A percentile compares a stretch with the other conserved stretches of the same genome.
phyloP scores from a whole-genome alignment of 306 rosid genomes.

The Phaseolus lunatus region DNA sequence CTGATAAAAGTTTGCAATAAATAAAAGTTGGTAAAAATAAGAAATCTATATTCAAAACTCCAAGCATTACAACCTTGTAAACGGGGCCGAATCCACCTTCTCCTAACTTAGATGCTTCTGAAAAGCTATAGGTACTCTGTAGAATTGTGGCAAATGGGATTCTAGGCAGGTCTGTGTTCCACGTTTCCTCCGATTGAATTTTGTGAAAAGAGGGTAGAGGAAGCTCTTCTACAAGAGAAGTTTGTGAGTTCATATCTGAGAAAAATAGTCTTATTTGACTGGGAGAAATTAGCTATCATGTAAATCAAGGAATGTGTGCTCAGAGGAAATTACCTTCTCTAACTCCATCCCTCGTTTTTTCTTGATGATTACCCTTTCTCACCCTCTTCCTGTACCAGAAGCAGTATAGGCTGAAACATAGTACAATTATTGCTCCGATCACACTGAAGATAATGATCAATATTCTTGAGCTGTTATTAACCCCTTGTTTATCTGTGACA shows the following conservation, averaged over 20 bases:
- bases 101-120: constrained; percentile 4
- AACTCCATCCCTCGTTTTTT: not conserved
- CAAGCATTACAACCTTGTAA: not conserved
- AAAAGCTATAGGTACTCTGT: not conserved
- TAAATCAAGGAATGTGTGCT: not conserved
- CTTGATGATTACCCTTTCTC: not conserved
- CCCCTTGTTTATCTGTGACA: not conserved
- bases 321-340: not conserved
- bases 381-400: not conserved
- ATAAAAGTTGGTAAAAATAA: not conserved
- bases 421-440: not conserved
- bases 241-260: not conserved
- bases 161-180: constrained; percentile 1
- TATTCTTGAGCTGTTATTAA: not conserved
- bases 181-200: not conserved
- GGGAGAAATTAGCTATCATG: not conserved
- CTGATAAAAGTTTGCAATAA: constrained; percentile 32
- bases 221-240: not conserved
- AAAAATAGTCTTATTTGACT: not conserved
- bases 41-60: not conserved
- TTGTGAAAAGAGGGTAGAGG: not conserved
- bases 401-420: not conserved
- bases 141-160: not conserved
- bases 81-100: not conserved
- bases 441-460: not conserved